Evolutionary conservation across 345 rosid genomes (phyloP).

Genomic region (Hypericum androsaemum): DNA sequence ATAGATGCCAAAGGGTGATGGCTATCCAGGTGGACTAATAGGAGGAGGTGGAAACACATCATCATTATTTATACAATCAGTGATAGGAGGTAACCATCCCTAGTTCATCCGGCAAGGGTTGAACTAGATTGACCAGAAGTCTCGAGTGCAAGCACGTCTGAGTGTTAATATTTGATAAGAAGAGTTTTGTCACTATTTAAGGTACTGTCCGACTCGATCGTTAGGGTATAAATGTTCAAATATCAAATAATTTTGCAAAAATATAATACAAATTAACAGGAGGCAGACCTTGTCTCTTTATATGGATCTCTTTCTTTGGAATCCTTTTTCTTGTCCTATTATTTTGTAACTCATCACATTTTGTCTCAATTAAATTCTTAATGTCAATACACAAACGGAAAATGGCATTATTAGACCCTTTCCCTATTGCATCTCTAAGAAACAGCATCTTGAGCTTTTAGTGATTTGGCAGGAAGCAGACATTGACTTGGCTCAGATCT

Average conservation of each 20-base stretch:
- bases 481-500: slow-evolving; percentile 3
- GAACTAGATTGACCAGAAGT: too few species aligned
- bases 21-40: slow-evolving; percentile 13
- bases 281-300: slow-evolving; percentile 44
- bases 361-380: slow-evolving; percentile 13
- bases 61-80: too few species aligned
- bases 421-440: too few species aligned
- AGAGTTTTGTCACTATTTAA: too few species aligned
- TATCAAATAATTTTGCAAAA: too few species aligned
- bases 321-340: slow-evolving; percentile 19
- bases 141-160: background rate
- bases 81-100: too few species aligned
- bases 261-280: background rate
- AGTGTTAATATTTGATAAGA: background rate
- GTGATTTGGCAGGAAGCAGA: slow-evolving; percentile 1
- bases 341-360: slow-evolving; percentile 7
- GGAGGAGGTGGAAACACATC: slow-evolving; percentile 18
- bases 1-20: slow-evolving; percentile 12
- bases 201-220: too few species aligned
- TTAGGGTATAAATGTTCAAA: too few species aligned
- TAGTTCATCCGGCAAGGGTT: too few species aligned
- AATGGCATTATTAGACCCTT: background rate
- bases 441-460: background rate
- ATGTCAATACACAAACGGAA: slow-evolving; percentile 13
- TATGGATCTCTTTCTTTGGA: slow-evolving; percentile 40